Base-by-base conservation (phyloP, 176 grass and related monocot genomes). In the Chloris gayana region DNA sequence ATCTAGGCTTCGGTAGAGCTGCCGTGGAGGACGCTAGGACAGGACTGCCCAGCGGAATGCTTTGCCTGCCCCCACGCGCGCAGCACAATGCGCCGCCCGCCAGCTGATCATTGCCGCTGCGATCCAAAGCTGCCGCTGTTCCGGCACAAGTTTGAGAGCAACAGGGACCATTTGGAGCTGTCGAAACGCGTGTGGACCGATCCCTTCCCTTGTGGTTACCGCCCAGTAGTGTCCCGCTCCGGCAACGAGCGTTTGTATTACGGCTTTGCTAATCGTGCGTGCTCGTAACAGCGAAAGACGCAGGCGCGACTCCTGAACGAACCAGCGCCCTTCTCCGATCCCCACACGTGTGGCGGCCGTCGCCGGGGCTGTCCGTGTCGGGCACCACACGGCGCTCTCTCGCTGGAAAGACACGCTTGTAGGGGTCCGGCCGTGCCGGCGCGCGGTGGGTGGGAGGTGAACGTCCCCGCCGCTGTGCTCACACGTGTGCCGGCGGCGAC, bases 21-120 rank as follows among this genome's bases (percentile, higher is more conserved):
- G 34, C 18, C 62, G 15, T 13, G 44, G 50, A 38, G 19, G 51
- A 79, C 45, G 15, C 15, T 18, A 24, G 11, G 51, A 67, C 45
- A 17, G 12, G 54, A 79, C 64, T 24, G 6, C 31, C 45, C 77
- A 79, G 6, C 77, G 13, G 77, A 79, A 56, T 79, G 62, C 50
- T 18, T 14, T 58, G 42, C 18, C 47, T 26, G 18, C 27, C 12
- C 17, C 25, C 26, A 30, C 57, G 11, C 24, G 11, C 10, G 0
- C 2, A 37, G 13, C 26, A 33, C 69, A 21, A 44, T 29, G 0
- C 13, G 51, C 34, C 31, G 31, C 32, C 34, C 50, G 31, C 26
- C 70, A 34, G 50, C 22, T 38, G 50, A 38, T 59, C 56, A 4
- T 60, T 50, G 17, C 47, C 14, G 47, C 47, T 50, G 47, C 18